Conservation (phyloP, 306 rosid species). For the Castanea crenata region DNA sequence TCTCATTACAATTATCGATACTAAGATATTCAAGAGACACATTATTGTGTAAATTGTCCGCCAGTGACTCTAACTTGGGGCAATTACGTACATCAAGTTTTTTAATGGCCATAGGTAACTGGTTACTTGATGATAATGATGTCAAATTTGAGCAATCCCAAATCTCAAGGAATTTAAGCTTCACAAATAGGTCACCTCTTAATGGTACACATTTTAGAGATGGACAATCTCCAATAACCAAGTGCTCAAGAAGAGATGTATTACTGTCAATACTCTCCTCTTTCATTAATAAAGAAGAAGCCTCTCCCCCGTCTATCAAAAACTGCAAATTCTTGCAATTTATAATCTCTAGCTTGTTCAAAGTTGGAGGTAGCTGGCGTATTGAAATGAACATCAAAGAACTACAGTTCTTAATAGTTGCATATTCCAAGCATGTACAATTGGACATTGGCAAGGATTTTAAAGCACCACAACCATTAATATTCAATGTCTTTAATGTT, state of each 20-base stretch:
- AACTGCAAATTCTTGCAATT: not conserved
- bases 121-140: not conserved
- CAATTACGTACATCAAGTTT: not conserved
- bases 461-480: not conserved
- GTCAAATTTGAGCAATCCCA: no score
- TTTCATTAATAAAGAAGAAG: not conserved
- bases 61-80: constrained; percentile 1
- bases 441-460: not conserved
- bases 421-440: not conserved
- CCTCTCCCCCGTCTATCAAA: not conserved
- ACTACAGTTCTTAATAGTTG: not conserved
- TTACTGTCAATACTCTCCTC: not conserved
- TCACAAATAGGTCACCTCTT: no score
- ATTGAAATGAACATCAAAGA: constrained; percentile 1
- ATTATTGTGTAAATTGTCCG: not conserved
- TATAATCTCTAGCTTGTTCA: not conserved
- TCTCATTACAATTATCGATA: not conserved
- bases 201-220: not conserved
- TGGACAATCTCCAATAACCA: accelerated
- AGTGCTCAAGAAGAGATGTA: not conserved
- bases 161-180: no score
- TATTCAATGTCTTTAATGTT: no score
- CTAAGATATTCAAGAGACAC: not conserved
- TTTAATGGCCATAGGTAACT: constrained; percentile 16
- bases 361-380: constrained; percentile 2